A percentile compares a stretch with the other conserved stretches of the same genome.
Evolutionary conservation across 1,139 yeast genomes (phyloP).

Genomic region (Taphrina communis): DNA sequence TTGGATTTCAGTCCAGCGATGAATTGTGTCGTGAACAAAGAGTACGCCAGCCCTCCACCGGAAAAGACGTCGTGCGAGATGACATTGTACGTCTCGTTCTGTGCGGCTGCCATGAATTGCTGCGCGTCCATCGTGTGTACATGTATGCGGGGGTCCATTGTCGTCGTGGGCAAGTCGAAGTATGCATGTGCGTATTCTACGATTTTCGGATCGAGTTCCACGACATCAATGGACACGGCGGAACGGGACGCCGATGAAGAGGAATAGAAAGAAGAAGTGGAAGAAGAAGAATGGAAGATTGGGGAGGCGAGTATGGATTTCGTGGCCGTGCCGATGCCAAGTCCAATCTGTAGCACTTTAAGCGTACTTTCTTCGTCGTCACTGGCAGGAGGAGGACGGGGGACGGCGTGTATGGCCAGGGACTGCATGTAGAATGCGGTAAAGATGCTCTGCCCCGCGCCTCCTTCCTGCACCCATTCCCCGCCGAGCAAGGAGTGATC

Average conservation of each 20-base stretch:
- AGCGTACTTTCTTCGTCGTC: neutral
- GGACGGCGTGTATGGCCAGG: conserved; percentile 21
- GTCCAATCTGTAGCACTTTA: conserved; percentile 32
- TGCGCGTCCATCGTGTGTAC: conserved; percentile 12
- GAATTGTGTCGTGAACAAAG: conserved; percentile 30
- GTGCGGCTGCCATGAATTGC: neutral
- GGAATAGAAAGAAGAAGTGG: neutral
- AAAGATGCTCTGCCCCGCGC: conserved; percentile 28
- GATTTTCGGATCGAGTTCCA: conserved; percentile 26
- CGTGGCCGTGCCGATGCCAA: conserved; percentile 34
- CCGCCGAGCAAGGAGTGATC: conserved; percentile 38
- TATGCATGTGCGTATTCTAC: conserved; percentile 18
- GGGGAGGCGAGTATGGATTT: conserved; percentile 21
- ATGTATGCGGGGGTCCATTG: conserved; percentile 3
- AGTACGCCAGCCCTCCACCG: conserved; percentile 28
- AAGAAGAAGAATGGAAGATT: neutral
- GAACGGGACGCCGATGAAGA: neutral
- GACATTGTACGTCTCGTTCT: conserved; percentile 15
- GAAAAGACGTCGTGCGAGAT: conserved; percentile 37
- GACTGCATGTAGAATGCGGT: conserved; percentile 38
- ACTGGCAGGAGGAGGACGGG: neutral
- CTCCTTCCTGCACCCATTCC: conserved; percentile 19
- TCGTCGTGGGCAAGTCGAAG: conserved; percentile 16
- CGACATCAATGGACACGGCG: conserved; percentile 13
- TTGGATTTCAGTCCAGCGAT: neutral